Evolutionary conservation across 2,329 filamentous ascomycete species (phyloP).

Genomic region (Sordariomycetes sp.): DNA sequence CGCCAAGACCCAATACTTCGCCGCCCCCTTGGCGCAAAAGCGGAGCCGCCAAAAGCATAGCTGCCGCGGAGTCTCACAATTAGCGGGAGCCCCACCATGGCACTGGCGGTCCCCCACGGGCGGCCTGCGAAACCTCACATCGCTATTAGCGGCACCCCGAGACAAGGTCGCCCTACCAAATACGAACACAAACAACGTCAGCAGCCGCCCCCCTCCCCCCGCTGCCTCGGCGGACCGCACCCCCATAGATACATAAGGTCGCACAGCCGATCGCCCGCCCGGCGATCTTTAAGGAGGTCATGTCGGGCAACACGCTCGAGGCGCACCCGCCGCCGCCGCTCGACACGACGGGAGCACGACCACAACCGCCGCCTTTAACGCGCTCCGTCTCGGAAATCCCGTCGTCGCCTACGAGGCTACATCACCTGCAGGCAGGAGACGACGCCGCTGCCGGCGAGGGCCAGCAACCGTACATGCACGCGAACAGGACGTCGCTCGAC

Average conservation of each 20-base stretch:
- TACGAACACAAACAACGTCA: no score
- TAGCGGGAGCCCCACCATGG: no score
- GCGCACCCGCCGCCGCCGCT: not conserved
- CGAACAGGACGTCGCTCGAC: not conserved
- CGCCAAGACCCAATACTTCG: no score
- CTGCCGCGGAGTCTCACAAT: no score
- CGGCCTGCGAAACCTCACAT: no score
- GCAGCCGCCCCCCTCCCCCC: not conserved
- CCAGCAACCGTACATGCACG: not conserved
- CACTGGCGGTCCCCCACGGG: no score
- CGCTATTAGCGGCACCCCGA: no score
- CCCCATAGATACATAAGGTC: not conserved
- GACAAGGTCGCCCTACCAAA: no score
- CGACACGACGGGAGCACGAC: not conserved
- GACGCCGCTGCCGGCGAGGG: not conserved
- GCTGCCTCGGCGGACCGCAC: not conserved
- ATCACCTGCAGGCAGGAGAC: not conserved
- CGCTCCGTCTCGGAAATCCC: slow-evolving; percentile 2
- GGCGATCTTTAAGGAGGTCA: not conserved
- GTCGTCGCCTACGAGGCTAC: not conserved
- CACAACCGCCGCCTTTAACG: not conserved
- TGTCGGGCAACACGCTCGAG: slow-evolving; percentile 1
- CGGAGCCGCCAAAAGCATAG: no score
- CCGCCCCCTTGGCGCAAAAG: no score
- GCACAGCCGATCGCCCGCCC: not conserved